phyloP scores from a whole-genome alignment of 345 rosid species.

The Streptanthus diversifolius region DNA sequence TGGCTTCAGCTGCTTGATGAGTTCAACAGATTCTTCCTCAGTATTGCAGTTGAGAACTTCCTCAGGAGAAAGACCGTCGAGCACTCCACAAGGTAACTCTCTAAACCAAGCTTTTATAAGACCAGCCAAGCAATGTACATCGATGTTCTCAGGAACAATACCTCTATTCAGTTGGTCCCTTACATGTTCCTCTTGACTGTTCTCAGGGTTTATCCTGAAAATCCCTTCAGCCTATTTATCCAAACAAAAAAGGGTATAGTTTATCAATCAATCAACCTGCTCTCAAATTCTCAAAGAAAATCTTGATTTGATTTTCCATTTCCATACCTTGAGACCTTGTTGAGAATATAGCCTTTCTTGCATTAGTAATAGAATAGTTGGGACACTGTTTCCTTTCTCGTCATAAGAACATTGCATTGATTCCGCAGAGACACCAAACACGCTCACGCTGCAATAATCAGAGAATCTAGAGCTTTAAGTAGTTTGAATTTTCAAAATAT shows the following conservation, averaged over 20 bases:
- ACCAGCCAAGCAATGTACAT: conserved; percentile 92
- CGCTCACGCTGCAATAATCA: conserved; percentile 63
- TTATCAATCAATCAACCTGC: neutral
- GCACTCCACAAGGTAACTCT: conserved; percentile 94
- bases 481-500: neutral
- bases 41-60: conserved; percentile 83
- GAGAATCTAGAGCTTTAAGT: conserved; percentile 15
- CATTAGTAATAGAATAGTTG: conserved; percentile 92
- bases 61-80: conserved; percentile 93
- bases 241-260: neutral
- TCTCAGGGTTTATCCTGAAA: conserved; percentile 94
- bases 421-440: conserved; percentile 95
- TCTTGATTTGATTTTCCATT: neutral
- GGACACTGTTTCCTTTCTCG: conserved; percentile 78
- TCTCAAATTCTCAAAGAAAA: neutral
- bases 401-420: conserved; percentile 93
- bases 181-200: conserved; percentile 85
- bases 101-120: conserved; percentile 98
- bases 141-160: conserved; percentile 74
- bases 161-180: conserved; percentile 92
- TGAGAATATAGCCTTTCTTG: conserved; percentile 75
- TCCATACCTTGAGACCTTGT: conserved; percentile 74
- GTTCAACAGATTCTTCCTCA: conserved; percentile 67
- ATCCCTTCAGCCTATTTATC: conserved; percentile 80
- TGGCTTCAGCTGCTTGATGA: conserved; percentile 77